Evolutionary conservation across 768 basidiomycete genomes (phyloP), one percentile per base, ranked within the genome.

Genomic region (Lentinus brumalis): DNA sequence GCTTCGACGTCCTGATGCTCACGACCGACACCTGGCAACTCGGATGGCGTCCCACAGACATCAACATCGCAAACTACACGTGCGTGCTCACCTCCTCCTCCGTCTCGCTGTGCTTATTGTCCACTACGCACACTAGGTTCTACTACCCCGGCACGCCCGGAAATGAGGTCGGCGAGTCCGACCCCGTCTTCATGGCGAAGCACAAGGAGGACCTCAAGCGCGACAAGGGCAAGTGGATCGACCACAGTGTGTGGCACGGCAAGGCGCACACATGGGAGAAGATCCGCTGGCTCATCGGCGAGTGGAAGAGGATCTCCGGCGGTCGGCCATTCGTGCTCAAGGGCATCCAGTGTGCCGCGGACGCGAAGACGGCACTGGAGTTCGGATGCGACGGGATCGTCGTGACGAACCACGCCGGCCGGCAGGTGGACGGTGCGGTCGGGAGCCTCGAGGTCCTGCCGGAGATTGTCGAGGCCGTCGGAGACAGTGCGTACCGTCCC

Each of bases 381-480:
- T 55, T 79, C 12, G 83, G 83, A 0, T 79, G 79, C 64, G 79
- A 81, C 54, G 82, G 83, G 6, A 81, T 84, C 52, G 80, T 85
- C n/a, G 82, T 83, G 11, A 81, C 79, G 18, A 84, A 83, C 62
- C 82, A 84, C 67, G 83, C 81, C 5, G 83, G 82, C 0, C 70
- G 84, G 29, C 83, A 85, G 67, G 80, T 85, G 41, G 84, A 86
- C 67, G 84, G 83, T 18, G 82, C 83, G 2, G 76, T 84, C 5
- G 81, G 75, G 16, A 81, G 80, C 55, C 70, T 84, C 44, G 82
- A 83, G 60, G 71, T 78, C 32, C 76, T 83, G 7, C 78, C 79
- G n/a, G 79, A 79, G 32, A 82, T 83, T 57, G 78, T 74, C 12
- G 75, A 80, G 52, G 84, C 82, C 18, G 79, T 83, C 31, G 81